Evolutionary conservation across 306 rosid genomes (phyloP), one percentile per base, ranked within the genome.

Genomic region (Malus sylvestris): DNA sequence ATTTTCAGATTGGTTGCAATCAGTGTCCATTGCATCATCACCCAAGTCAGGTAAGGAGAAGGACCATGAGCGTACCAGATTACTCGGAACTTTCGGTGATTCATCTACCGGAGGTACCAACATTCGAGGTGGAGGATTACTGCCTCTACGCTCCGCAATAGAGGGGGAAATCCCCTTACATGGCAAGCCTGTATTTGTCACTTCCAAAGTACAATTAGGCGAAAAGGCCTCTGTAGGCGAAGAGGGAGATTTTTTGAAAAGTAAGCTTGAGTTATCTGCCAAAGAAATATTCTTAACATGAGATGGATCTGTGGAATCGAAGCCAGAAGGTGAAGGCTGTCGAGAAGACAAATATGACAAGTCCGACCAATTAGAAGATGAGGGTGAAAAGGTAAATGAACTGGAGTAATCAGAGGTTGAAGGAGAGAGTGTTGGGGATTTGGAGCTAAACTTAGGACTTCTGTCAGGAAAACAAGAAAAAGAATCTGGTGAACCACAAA

Each of bases 141-240:
- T 90, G 81, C 97, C 95, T 83, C 98, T 91, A 67, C 98, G 93
- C 87, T 90, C 96, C 10, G 98, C 97, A 80, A 95, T 84, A 79
- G 97, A 90, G 1, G 84, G 91, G 44, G 65, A 58, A 72, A 84
- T 69, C 72, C 84, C 89, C 85, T 84, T 86, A 13, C 59, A 67
- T 14, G 84, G 74, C 65, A 71, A 77, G 80, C 73, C 74, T 32
- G 79, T 59, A 70, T 70, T 78, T 51, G 68, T 74, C 44, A 69
- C 63, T 82, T 74, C 82, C 75, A 77, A 73, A 23, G 71, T 49
- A 52, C 27, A 82, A 79, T 77, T 62, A 68, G 81, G 64, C 78
- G 83, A 83, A 72, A 85, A 52, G 46, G 83, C 38, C 78, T 85
- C 85, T 29, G 85, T 73, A 62, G 87, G 70, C 60, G 91, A 80